These are phyloP conservation scores for Rhodotorula sp. DNA, from an alignment of 1,284 basidiomycete species.

Conservation along the genomic window DNA sequence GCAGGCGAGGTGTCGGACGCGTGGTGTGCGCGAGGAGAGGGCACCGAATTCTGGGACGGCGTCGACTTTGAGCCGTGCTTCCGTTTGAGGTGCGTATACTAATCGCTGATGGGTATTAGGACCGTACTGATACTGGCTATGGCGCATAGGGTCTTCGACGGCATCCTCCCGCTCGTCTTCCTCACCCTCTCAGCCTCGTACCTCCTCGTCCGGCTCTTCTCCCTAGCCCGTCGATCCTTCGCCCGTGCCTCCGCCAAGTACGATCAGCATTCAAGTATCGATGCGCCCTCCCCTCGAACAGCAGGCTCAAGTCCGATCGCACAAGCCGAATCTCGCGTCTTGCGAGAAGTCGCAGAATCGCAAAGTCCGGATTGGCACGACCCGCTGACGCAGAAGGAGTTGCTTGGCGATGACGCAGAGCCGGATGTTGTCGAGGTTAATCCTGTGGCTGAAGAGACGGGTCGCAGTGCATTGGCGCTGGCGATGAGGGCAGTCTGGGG, in stretches of 20 bases:
- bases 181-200: conserved; percentile 42
- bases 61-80: conserved; percentile 52
- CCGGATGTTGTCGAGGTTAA: conserved; percentile 20
- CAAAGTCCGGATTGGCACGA: conserved; percentile 14
- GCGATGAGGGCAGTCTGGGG: conserved; percentile 27
- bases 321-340: conserved; percentile 9
- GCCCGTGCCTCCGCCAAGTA: conserved; percentile 19
- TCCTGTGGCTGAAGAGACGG: conserved; percentile 3
- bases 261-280: not conserved
- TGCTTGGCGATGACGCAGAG: conserved; percentile 19
- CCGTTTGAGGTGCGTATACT: conserved; percentile 45
- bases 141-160: conserved; percentile 38
- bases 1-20: not conserved
- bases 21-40: conserved; percentile 3
- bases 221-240: conserved; percentile 39
- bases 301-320: conserved; percentile 12
- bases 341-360: conserved; percentile 16
- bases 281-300: conserved; percentile 30
- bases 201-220: conserved; percentile 34
- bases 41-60: conserved; percentile 50
- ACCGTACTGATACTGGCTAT: not conserved
- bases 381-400: conserved; percentile 9
- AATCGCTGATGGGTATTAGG: fast-evolving
- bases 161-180: conserved; percentile 45
- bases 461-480: not conserved